These are phyloP conservation scores for Phaeodactylum tricornutum DNA, from an alignment of 108 stramenopile genomes.

Conservation along the genomic window DNA sequence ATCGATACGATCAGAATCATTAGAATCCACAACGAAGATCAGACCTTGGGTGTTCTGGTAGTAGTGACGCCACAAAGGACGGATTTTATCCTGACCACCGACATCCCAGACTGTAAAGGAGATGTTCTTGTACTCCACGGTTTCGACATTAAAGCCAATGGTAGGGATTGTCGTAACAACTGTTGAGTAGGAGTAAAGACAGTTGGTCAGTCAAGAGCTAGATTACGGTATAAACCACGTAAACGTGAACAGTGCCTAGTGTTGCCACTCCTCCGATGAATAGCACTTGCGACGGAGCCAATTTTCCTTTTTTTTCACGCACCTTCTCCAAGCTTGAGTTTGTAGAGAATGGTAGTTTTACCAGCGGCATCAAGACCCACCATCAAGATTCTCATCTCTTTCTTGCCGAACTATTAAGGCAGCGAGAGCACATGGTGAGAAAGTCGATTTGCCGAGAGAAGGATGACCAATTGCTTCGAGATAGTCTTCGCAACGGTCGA, in stretches of 20 bases:
- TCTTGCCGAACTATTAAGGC: slow-evolving; percentile 81
- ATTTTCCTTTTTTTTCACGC: no score
- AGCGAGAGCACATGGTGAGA: slow-evolving; percentile 7
- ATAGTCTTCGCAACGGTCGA: no score
- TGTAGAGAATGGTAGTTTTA: slow-evolving; percentile 99
- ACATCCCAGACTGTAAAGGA: slow-evolving; percentile 97
- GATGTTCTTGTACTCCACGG: slow-evolving; percentile 93
- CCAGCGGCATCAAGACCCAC: slow-evolving; percentile 99
- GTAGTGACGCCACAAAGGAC: slow-evolving; percentile 98
- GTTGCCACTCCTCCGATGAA: no score
- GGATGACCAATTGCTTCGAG: no score
- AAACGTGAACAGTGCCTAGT: background rate
- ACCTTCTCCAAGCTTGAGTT: slow-evolving; percentile 96
- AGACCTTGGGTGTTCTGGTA: slow-evolving; percentile 97
- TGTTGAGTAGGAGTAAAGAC: background rate
- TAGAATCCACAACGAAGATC: slow-evolving; percentile 97
- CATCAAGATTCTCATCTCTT: slow-evolving; percentile 99
- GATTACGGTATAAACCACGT: no score
- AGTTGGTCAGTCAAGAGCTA: background rate
- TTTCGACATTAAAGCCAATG: slow-evolving; percentile 88
- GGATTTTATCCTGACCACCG: slow-evolving; percentile 98
- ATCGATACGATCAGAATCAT: slow-evolving; percentile 94
- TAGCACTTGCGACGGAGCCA: no score
- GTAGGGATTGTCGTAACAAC: slow-evolving; percentile 18
- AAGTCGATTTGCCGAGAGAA: no score